These are phyloP conservation scores for Thalassiosira livingstoniorum DNA, from an alignment of 352 stramenopile genomes.

Conservation along the genomic window DNA sequence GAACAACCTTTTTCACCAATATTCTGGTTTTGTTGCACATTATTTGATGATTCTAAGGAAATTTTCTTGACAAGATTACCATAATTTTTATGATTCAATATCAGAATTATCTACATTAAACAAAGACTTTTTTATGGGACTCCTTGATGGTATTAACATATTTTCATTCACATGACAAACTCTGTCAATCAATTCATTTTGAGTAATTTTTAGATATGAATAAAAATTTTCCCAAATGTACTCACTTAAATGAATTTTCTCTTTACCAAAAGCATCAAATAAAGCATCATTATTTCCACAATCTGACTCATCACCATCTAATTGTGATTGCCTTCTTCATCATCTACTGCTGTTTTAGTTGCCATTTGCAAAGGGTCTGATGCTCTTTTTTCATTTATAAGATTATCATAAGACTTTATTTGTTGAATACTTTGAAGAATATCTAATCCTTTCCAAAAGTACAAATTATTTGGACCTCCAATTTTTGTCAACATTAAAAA, in stretches of 20 bases:
- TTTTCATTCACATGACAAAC: background rate
- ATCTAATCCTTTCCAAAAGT: conserved; percentile 14
- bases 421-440: conserved; percentile 41
- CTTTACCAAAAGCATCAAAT: background rate
- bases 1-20: background rate
- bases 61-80: background rate
- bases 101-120: background rate
- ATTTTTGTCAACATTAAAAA: background rate
- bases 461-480: background rate
- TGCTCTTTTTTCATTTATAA: background rate
- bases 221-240: background rate
- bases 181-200: background rate
- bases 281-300: background rate
- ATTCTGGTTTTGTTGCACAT: background rate
- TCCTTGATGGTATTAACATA: too few species aligned
- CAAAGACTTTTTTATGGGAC: background rate
- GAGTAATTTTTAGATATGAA: background rate
- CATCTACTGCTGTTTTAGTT: background rate
- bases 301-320: background rate
- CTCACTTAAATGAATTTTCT: background rate
- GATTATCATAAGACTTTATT: too few species aligned
- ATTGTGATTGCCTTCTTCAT: background rate
- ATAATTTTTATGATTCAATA: background rate
- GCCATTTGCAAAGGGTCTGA: background rate
- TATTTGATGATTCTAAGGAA: background rate